phyloP scores from a whole-genome alignment of 179 eudicot genomes.

The Silene noctiflora region DNA sequence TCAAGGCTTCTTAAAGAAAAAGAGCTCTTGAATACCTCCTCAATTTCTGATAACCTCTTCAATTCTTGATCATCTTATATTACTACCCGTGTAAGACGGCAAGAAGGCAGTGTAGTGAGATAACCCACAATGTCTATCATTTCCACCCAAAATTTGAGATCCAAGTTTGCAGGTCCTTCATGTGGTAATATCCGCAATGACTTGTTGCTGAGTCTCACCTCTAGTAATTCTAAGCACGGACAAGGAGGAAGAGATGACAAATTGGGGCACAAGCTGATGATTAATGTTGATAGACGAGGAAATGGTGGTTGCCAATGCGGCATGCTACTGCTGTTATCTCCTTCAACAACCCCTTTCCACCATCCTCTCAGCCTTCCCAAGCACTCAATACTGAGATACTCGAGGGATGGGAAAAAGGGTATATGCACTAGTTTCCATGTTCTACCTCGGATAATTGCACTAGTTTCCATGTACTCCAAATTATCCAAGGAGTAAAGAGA shows the following conservation, averaged over 20 bases:
- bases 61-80: not conserved
- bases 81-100: not conserved
- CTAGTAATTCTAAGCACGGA: slow-evolving; percentile 6
- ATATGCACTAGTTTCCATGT: no score
- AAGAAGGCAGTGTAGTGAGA: not conserved
- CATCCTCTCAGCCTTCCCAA: slow-evolving; percentile 10
- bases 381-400: not conserved
- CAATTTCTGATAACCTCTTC: not conserved
- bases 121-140: not conserved
- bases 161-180: not conserved
- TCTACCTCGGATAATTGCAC: no score
- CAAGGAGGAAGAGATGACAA: slow-evolving; percentile 6
- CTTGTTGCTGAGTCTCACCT: not conserved
- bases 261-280: not conserved
- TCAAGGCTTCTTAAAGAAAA: not conserved
- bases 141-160: not conserved
- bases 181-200: not conserved
- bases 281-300: slow-evolving; percentile 7
- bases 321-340: not conserved
- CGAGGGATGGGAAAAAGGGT: slow-evolving; percentile 20
- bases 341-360: not conserved
- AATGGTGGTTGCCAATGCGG: not conserved
- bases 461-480: no score
- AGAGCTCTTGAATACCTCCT: slow-evolving; percentile 5
- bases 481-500: no score